Percentiles rank a stretch among this genome's conserved stretches.
These are phyloP conservation scores for Sclerotinia subarctica DNA, from an alignment of 2,329 filamentous ascomycete genomes.

Conservation along the genomic window DNA sequence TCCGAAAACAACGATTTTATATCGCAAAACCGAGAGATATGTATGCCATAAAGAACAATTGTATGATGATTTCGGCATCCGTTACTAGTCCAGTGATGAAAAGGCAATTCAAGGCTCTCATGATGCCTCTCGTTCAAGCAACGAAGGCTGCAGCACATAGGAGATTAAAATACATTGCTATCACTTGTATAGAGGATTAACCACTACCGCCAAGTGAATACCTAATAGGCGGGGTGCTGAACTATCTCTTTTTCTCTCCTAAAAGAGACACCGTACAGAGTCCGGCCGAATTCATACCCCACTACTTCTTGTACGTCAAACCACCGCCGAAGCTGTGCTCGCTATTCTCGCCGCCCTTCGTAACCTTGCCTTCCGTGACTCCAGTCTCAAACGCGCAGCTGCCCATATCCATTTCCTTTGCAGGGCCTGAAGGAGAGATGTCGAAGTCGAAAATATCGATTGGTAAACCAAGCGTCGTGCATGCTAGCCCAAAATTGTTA, in stretches of 20 bases:
- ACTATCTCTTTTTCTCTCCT: neutral
- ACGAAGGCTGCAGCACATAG: neutral
- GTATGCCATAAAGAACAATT: neutral
- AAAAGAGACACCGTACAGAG: neutral
- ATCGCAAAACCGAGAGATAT: neutral
- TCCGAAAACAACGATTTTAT: neutral
- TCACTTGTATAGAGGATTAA: neutral
- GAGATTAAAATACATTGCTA: neutral
- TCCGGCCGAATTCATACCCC: neutral
- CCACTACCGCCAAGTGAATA: neutral
- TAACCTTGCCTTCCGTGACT: conserved; percentile 45
- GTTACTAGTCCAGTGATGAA: neutral
- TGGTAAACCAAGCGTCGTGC: conserved; percentile 81
- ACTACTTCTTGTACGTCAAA: conserved; percentile 46
- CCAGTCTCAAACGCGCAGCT: conserved; percentile 62
- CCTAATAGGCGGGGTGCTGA: neutral
- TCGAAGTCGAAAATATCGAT: conserved; percentile 97
- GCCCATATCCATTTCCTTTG: conserved; percentile 65
- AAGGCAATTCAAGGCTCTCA: neutral
- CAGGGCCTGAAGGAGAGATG: conserved; percentile 63
- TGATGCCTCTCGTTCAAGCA: neutral
- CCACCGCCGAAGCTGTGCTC: conserved; percentile 51
- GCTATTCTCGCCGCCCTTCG: conserved; percentile 46
- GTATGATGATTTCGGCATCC: neutral
- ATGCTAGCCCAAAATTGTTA: conserved; percentile 47